Evolutionary conservation across 2,329 filamentous ascomycete species (phyloP).

Genomic region (Aspergillus sp.): DNA sequence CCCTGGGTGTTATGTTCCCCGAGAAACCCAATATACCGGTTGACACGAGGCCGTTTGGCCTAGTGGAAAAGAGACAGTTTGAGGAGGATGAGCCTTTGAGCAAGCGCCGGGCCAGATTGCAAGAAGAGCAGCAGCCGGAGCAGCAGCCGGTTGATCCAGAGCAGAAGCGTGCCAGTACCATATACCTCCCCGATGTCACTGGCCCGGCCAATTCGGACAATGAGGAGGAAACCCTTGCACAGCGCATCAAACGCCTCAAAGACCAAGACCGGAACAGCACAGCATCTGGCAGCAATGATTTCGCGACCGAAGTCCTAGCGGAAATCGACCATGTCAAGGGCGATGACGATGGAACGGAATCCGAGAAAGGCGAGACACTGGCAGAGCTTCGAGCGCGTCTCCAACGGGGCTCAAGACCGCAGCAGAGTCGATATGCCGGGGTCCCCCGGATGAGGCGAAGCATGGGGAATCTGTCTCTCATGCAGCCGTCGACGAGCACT

Average conservation of each 20-base stretch:
- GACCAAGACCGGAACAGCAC: slow-evolving; percentile 24
- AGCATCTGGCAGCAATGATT: slow-evolving; percentile 30
- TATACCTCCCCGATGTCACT: slow-evolving; percentile 24
- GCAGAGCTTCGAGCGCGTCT: slow-evolving; percentile 40
- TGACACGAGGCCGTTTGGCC: slow-evolving; percentile 36
- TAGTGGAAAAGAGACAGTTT: slow-evolving; percentile 61
- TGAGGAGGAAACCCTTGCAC: slow-evolving; percentile 39
- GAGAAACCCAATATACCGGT: slow-evolving; percentile 26
- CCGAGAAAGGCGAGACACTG: slow-evolving; percentile 37
- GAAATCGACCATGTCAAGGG: slow-evolving; percentile 29
- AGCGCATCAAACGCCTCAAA: slow-evolving; percentile 36
- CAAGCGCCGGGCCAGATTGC: slow-evolving; percentile 63
- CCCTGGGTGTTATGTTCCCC: slow-evolving; percentile 71
- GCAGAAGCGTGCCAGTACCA: slow-evolving; percentile 21
- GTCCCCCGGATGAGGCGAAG: slow-evolving; percentile 33
- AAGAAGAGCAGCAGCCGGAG: slow-evolving; percentile 46
- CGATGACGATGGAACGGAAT: slow-evolving; percentile 13
- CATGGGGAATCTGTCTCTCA: slow-evolving; percentile 44
- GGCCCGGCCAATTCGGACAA: slow-evolving; percentile 21
- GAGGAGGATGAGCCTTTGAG: slow-evolving; percentile 91
- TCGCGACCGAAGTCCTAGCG: slow-evolving; percentile 36
- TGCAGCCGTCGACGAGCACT: slow-evolving; percentile 39
- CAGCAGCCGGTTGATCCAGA: slow-evolving; percentile 23
- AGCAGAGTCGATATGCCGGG: slow-evolving; percentile 8
- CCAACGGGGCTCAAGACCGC: slow-evolving; percentile 24